Evolutionary conservation across 805 yeast genomes (phyloP).

Genomic region (Teunomyces pallodes): DNA sequence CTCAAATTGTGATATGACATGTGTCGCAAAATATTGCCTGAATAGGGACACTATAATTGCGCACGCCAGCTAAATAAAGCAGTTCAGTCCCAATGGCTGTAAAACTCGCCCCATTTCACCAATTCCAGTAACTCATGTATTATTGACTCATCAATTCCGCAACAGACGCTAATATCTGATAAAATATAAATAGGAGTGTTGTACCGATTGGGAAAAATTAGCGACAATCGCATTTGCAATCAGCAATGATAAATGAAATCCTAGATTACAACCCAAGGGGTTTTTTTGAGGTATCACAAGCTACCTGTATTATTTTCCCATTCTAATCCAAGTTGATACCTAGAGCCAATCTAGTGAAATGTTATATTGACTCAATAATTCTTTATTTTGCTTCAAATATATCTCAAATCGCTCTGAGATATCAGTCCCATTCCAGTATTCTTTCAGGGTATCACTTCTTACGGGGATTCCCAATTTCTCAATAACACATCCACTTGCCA

Average conservation of each 20-base stretch:
- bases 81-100: too few species aligned
- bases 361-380: slow-evolving; percentile 3
- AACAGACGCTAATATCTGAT: not conserved
- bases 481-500: slow-evolving; percentile 79
- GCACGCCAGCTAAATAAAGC: not conserved
- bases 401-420: slow-evolving; percentile 42
- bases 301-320: not conserved
- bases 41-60: not conserved
- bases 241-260: not conserved
- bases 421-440: slow-evolving; percentile 59
- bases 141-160: not conserved
- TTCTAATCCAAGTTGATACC: not conserved
- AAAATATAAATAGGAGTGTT: not conserved
- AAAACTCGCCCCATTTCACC: too few species aligned
- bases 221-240: not conserved
- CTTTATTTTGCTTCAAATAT: slow-evolving; percentile 31
- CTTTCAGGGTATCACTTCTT: slow-evolving; percentile 20
- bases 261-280: too few species aligned
- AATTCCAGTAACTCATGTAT: too few species aligned
- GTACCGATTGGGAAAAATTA: not conserved
- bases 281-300: too few species aligned
- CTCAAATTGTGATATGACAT: not conserved
- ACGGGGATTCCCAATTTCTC: slow-evolving; percentile 78
- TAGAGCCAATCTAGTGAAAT: not conserved
- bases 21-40: not conserved